Base-by-base conservation (phyloP, 495 filamentous ascomycete genomes). In the Xylaria flabelliformis region DNA sequence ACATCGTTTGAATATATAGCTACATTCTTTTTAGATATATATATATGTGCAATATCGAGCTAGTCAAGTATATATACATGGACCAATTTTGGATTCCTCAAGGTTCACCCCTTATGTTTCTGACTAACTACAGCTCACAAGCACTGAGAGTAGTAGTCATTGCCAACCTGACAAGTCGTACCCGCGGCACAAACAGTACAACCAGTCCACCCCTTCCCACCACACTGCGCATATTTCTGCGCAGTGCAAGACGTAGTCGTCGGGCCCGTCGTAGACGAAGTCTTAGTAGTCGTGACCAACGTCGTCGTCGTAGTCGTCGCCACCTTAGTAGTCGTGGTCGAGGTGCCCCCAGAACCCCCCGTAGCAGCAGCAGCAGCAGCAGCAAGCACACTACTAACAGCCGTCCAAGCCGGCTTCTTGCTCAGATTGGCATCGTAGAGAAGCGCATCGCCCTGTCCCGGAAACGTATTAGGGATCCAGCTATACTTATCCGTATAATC, bases 391-490 rank as follows among this genome's bases (percentile, higher is more conserved):
- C 72, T 64, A n/a, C 76, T 73, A 51, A 84, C 77, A 19, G 75
- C 83, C 56, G 79, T 72, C 72, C 88, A 90, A 0, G 89, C 90
- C 3, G 89, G 87, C 80, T 91, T 88, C 82, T 86, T 87, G 4
- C 66, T 79, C 32, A 87, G 84, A 65, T 89, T 83, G 64, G 81
- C 82, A 78, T 84, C 86, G 90, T 24, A 88, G 17, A 66, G 80
- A 48, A 81, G 74, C 3, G 87, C 85, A 9, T 80, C 85, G 13
- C 88, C 88, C 42, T 87, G 74, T 21, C 88, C 89, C 0, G 82
- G 68, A 75, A 91, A 91, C 0, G 81, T 81, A 36, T 74, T 74
- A 0, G 89, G 88, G n/a, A 92, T 83, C 90, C 89, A 92, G 75
- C 59, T 86, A 85, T 83, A 89, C 81, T 44, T 81, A 53, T 87